phyloP scores from a whole-genome alignment of 495 filamentous ascomycete species.

The Penicillium alfredii region DNA sequence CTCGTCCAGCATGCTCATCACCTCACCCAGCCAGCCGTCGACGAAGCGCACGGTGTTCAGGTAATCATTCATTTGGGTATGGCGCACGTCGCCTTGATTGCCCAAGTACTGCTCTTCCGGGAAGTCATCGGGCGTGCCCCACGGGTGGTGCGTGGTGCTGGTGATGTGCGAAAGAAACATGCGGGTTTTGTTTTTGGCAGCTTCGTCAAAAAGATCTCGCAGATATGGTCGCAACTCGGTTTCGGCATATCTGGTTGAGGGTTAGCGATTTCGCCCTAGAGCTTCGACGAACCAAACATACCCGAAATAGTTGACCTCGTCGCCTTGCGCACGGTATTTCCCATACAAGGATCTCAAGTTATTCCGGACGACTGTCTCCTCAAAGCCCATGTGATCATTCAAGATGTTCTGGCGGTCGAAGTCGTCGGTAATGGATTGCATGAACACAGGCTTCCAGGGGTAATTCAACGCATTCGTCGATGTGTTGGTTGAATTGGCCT shows the following conservation, averaged over 20 bases:
- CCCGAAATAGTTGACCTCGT: constrained; percentile 43
- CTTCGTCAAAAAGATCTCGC: constrained; percentile 35
- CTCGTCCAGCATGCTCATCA: constrained; percentile 41
- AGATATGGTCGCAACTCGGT: constrained; percentile 38
- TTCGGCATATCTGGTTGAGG: no score
- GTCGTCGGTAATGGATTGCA: constrained; percentile 43
- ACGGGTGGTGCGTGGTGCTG: constrained; percentile 43
- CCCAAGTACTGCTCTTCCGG: constrained; percentile 31
- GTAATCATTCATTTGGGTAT: constrained; percentile 34
- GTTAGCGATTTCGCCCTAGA: no score
- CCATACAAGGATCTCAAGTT: constrained; percentile 20
- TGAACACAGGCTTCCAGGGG: constrained; percentile 40
- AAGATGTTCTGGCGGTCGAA: constrained; percentile 38
- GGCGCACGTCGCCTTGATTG: constrained; percentile 20
- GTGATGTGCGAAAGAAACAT: constrained; percentile 44
- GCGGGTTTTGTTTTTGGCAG: constrained; percentile 37
- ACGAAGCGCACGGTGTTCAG: constrained; percentile 38
- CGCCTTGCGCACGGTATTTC: constrained; percentile 26
- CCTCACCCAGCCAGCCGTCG: constrained; percentile 42
- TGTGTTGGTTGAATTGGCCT: constrained; percentile 3
- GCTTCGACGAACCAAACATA: no score
- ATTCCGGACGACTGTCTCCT: constrained; percentile 29
- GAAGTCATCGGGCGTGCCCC: constrained; percentile 31
- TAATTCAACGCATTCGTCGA: constrained; percentile 14
- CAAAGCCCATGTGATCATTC: constrained; percentile 37